Conservation (phyloP, 352 stramenopile species). For the Phytophthora podocarpi region DNA sequence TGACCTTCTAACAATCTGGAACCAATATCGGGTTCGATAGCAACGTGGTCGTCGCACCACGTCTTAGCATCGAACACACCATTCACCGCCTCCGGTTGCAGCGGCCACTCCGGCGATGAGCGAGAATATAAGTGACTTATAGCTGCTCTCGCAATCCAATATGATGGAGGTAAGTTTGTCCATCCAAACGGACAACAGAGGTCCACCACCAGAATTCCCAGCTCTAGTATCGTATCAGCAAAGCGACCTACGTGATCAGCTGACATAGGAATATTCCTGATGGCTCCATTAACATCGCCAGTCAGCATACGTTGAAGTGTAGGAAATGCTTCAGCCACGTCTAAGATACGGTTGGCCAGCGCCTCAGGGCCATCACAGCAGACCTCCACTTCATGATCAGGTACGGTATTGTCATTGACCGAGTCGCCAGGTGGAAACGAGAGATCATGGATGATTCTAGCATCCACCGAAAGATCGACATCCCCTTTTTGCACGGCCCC, state of each 20-base stretch:
- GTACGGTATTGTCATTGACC: slow-evolving; percentile 8
- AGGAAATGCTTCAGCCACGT: not conserved
- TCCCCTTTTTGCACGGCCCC: slow-evolving; percentile 16
- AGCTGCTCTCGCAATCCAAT: slow-evolving; percentile 1
- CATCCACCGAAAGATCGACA: not conserved
- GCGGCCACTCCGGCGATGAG: not conserved
- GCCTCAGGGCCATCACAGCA: slow-evolving; percentile 1
- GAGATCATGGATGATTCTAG: slow-evolving; percentile 20
- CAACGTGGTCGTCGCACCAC: slow-evolving; percentile 26
- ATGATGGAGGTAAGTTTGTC: slow-evolving; percentile 7
- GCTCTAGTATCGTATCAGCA: slow-evolving; percentile 5
- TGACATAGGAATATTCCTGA: slow-evolving; percentile 5
- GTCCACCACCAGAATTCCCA: slow-evolving; percentile 8
- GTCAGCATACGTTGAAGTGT: slow-evolving; percentile 3
- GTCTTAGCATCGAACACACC: slow-evolving; percentile 12
- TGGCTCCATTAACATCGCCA: not conserved
- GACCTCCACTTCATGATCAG: not conserved
- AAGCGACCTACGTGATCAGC: not conserved
- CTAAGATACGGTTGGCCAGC: not conserved
- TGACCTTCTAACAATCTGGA: slow-evolving; percentile 4
- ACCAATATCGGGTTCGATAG: slow-evolving; percentile 22
- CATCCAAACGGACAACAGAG: slow-evolving; percentile 14
- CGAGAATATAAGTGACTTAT: slow-evolving; percentile 7
- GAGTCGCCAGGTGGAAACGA: slow-evolving; percentile 5
- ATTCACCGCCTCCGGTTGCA: not conserved